Evolutionary conservation across 768 basidiomycete genomes (phyloP), one percentile per base, ranked within the genome.

Genomic region (Asterophora lycoperdoides): DNA sequence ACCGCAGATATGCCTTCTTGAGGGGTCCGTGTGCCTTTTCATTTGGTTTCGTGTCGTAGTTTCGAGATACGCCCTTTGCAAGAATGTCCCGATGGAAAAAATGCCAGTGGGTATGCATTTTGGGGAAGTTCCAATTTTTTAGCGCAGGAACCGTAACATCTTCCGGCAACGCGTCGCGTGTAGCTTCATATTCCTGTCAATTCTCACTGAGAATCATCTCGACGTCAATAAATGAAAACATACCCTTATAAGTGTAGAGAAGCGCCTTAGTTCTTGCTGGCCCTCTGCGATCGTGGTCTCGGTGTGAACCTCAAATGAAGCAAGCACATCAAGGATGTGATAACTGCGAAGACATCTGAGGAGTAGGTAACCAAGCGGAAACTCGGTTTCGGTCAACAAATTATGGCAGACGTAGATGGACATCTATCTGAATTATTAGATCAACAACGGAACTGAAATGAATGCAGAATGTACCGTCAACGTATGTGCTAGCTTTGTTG

Each of bases 61-160:
- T 66, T 0, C 39, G 45, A 0, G 60, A 48, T 1, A 48, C 64
- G 18, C 70, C 72, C 34, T 72, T 73, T 0, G 2, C 45, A 9
- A 47, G 14, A 36, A 75, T 72, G 41, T 73, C 67, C 33, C 50
- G 52, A 34, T 66, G 60, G 0, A 63, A 20, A 15, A 19, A 15
- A 51, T 75, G 71, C 0, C 46, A 39, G 44, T 64, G 63, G 0
- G 54, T 39, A 39, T 75, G 73, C 0, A 51, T 53, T 45, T 75
- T 75, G 1, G 64, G 67, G 51, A 71, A 68, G 15, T 70, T 41
- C 68, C 68, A 73, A 11, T 36, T 54, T 52, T 59, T 68, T 51
- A 1, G 44, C 17, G 43, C 38, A 49, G 35, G 26, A 13, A 50
- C 17, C 4, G 13, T 8, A 19, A 35, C 29, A 8, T 23, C 23